Evolutionary conservation across 371 early-diverging fungal genomes (phyloP).

Genomic region (Mucor indicus): DNA sequence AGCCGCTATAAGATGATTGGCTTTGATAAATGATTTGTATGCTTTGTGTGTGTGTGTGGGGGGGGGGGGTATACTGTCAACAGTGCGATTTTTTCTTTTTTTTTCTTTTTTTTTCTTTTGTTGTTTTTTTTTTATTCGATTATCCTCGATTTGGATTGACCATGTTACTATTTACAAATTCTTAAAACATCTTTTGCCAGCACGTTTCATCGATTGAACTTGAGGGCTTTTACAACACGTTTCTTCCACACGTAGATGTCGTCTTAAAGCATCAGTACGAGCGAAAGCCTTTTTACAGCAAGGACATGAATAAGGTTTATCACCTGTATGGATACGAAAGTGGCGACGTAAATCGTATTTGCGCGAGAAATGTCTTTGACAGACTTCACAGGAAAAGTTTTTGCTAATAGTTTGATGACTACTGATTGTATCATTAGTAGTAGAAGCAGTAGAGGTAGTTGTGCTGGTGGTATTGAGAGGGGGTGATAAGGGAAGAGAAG

Average conservation of each 20-base stretch:
- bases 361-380: slow-evolving; percentile 45
- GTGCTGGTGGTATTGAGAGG: neutral
- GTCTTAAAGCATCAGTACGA: slow-evolving; percentile 61
- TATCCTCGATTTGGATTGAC: no score
- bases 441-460: neutral
- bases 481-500: neutral
- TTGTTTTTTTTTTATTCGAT: no score
- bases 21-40: no score
- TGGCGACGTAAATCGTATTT: slow-evolving; percentile 70
- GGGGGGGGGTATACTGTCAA: no score
- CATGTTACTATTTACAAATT: slow-evolving; percentile 18
- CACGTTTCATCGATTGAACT: slow-evolving; percentile 37
- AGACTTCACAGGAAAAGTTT: slow-evolving; percentile 3
- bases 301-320: slow-evolving; percentile 56
- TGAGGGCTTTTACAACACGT: slow-evolving; percentile 41
- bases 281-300: slow-evolving; percentile 64
- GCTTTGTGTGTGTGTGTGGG: no score
- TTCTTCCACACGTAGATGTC: slow-evolving; percentile 58
- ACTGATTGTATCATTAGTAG: neutral
- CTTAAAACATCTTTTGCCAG: slow-evolving; percentile 26
- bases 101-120: no score
- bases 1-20: no score
- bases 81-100: no score
- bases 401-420: no score
- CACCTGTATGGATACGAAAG: slow-evolving; percentile 63